Percentiles rank a stretch among this genome's conserved stretches.
Evolutionary conservation across 177 flowering plant species (phyloP).

Genomic region (Vitis hybrid): DNA sequence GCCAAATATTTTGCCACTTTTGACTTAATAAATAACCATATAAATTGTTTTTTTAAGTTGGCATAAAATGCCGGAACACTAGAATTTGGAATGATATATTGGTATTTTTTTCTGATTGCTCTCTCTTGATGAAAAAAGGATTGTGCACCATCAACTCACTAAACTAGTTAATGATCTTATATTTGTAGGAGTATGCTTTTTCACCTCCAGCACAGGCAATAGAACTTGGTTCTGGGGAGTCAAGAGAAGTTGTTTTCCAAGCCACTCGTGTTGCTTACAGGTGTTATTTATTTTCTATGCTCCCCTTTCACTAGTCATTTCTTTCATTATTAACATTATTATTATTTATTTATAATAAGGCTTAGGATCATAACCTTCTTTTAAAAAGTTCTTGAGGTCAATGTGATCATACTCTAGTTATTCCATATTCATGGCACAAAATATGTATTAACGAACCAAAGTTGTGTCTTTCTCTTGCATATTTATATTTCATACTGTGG

Average conservation of each 20-base stretch:
- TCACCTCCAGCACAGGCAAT: conserved; percentile 89
- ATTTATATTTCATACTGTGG: no score
- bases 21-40: no score
- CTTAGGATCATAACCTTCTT: no score
- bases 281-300: conserved; percentile 32
- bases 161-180: neutral
- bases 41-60: no score
- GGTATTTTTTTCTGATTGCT: neutral
- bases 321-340: neutral
- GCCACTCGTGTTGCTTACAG: conserved; percentile 99
- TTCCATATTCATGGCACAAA: no score
- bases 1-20: no score
- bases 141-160: neutral
- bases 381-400: no score
- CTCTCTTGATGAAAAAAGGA: neutral
- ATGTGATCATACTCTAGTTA: no score
- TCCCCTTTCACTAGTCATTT: neutral
- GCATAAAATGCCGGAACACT: neutral
- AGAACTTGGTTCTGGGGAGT: conserved; percentile 94
- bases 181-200: conserved; percentile 87
- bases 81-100: neutral
- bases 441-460: no score
- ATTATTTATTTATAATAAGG: no score
- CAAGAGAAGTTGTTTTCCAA: conserved; percentile 71
- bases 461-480: no score